These are phyloP conservation scores for Alternaria triticina DNA, from an alignment of 2,329 filamentous ascomycete genomes.

Conservation along the genomic window DNA sequence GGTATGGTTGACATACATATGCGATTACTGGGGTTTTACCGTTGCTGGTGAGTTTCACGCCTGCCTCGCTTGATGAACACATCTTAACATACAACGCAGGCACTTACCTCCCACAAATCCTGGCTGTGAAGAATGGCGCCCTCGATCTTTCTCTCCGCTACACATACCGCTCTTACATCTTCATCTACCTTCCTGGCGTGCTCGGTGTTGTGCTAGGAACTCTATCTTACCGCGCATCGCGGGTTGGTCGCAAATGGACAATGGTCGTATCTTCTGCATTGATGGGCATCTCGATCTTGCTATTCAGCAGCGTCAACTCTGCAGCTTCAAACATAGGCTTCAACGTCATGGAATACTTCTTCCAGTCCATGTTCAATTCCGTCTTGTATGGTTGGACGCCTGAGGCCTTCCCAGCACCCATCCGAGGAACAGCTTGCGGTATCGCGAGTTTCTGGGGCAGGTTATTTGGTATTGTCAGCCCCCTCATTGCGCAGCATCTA, in stretches of 20 bases:
- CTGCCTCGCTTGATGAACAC: background rate
- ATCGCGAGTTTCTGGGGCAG: constrained; percentile 66
- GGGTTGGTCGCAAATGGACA: constrained; percentile 55
- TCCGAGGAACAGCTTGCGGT: constrained; percentile 61
- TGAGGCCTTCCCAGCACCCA: constrained; percentile 59
- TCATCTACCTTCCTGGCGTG: constrained; percentile 61
- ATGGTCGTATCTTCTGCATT: constrained; percentile 53
- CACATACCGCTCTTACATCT: constrained; percentile 62
- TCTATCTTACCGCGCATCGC: constrained; percentile 54
- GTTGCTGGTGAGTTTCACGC: constrained; percentile 47
- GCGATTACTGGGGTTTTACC: constrained; percentile 59
- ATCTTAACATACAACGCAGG: constrained; percentile 37
- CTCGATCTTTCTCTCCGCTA: constrained; percentile 52
- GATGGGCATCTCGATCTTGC: constrained; percentile 55
- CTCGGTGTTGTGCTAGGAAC: constrained; percentile 59
- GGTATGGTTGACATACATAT: constrained; percentile 60
- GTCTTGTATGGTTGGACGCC: constrained; percentile 61
- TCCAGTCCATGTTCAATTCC: constrained; percentile 60
- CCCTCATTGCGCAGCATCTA: constrained; percentile 60
- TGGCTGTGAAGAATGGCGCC: constrained; percentile 59
- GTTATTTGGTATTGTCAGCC: constrained; percentile 64
- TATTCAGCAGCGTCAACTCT: constrained; percentile 54
- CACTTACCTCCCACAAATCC: constrained; percentile 57
- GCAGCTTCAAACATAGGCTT: constrained; percentile 57
- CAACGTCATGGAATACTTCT: constrained; percentile 61